Conservation (phyloP, 768 basidiomycete genomes). For the Mrakia blollopis region DNA sequence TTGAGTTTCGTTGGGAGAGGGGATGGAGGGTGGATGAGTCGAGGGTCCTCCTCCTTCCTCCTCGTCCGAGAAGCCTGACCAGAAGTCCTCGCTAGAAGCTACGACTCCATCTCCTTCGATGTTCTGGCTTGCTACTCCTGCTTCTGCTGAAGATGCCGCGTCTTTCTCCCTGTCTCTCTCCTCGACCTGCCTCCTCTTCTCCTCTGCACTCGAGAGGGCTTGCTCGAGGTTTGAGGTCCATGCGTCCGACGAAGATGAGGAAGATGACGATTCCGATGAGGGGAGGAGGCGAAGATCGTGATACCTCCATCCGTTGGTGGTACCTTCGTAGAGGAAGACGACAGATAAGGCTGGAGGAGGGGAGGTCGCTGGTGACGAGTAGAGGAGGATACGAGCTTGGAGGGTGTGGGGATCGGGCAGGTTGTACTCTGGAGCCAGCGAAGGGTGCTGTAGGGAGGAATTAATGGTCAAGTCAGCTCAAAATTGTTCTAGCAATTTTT, state of each 20-base stretch:
- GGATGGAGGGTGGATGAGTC: neutral
- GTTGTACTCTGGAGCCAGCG: slow-evolving; percentile 13
- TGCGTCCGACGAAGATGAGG: neutral
- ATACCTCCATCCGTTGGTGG: slow-evolving; percentile 17
- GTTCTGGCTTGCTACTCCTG: neutral
- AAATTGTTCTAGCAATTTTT: neutral
- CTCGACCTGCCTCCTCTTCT: neutral
- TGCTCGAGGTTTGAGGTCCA: neutral
- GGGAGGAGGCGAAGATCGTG: slow-evolving; percentile 5
- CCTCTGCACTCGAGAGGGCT: neutral
- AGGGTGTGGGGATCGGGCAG: slow-evolving; percentile 25
- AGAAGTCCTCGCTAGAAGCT: neutral
- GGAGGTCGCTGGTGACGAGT: neutral
- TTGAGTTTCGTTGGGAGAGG: slow-evolving; percentile 6
- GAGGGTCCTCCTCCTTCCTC: slow-evolving; percentile 7
- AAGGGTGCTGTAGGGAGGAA: slow-evolving; percentile 18
- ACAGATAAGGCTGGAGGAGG: slow-evolving; percentile 8
- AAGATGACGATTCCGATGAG: neutral
- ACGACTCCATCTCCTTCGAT: slow-evolving; percentile 17
- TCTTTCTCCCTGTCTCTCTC: neutral
- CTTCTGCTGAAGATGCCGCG: neutral
- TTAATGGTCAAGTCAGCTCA: neutral
- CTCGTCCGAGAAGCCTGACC: slow-evolving; percentile 11
- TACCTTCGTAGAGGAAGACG: slow-evolving; percentile 20
- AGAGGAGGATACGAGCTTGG: slow-evolving; percentile 22